Evolutionary conservation across 2,329 filamentous ascomycete species (phyloP), one percentile per base, ranked within the genome.

Genomic region (Hymenoscyphus fructigenus): DNA sequence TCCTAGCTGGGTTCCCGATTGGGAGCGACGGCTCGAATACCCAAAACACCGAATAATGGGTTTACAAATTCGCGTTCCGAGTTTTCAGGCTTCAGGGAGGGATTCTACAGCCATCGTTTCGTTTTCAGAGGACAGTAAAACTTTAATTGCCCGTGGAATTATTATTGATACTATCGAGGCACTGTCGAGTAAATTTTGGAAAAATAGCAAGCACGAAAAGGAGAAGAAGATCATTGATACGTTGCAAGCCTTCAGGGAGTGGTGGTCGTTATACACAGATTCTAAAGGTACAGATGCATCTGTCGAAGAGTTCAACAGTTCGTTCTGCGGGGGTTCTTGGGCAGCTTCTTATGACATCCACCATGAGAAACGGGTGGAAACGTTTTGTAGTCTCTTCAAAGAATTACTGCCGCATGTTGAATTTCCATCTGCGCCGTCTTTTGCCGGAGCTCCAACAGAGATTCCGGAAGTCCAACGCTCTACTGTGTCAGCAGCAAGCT

Each of bases 1-100:
- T 6, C 66, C 66, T 14, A 66, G 59, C 5, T 66, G 63, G 66
- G 64, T 62, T 4, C 32, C 66, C 17, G 66, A 65, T 32, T 67
- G 63, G 63, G 60, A 67, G 55, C 60, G 63, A 20, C 65, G 66
- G 26, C 56, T 44, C 20, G 20, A 63, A 15, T 61, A 61, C 29
- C 66, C 63, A 10, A 53, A 32, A 14, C 63, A 64, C 26, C 57
- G 63, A 50, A 58, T 65, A 1, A 60, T 63, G 15, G 26, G 34
- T 28, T 38, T 67, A 1, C 63, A 60, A 41, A 50, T 59, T 41
- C 66, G 66, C 0, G 9, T 20, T 15, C 65, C 65, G 17, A 4
- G 15, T 14, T 67, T 63, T 50, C 23, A 44, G 23, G 58, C 66
- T 6, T 59, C 61, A 14, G 60, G 64, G 26, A 26, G 32, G 5